A percentile compares a stretch with the other conserved stretches of the same genome.
These are phyloP conservation scores for Leptomonas seymouri DNA, from an alignment of 208 protist genomes.

Conservation along the genomic window DNA sequence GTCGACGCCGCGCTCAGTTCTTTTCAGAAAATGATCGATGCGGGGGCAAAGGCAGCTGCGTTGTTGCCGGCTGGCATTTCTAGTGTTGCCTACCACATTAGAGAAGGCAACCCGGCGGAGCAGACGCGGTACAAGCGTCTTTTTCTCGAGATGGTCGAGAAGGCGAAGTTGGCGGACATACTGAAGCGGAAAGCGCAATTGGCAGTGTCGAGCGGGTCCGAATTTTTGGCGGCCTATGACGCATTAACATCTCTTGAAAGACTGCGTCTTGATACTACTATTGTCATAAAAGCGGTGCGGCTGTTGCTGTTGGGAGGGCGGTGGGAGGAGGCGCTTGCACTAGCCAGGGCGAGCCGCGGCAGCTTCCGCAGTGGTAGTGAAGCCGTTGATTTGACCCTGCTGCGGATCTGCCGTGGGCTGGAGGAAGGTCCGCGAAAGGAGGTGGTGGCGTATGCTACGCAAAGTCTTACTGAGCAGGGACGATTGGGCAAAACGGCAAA, in stretches of 20 bases:
- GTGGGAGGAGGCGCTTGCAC: slow-evolving; percentile 71
- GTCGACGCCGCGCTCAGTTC: slow-evolving; percentile 8
- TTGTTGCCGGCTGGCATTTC: slow-evolving; percentile 32
- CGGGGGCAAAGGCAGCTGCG: slow-evolving; percentile 10
- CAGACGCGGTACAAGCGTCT: slow-evolving; percentile 11
- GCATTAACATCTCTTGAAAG: slow-evolving; percentile 31
- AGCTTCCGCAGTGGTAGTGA: slow-evolving; percentile 53
- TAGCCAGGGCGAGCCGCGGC: slow-evolving; percentile 45
- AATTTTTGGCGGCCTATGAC: slow-evolving; percentile 31
- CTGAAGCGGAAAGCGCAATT: slow-evolving; percentile 37
- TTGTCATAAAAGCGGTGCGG: slow-evolving; percentile 39
- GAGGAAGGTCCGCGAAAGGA: slow-evolving; percentile 38
- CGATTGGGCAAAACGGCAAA: slow-evolving; percentile 50
- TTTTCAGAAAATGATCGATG: slow-evolving; percentile 36
- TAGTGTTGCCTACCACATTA: slow-evolving; percentile 25
- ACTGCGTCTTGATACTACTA: slow-evolving; percentile 20
- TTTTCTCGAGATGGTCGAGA: slow-evolving; percentile 27
- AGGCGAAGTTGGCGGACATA: slow-evolving; percentile 29
- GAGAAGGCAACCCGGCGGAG: slow-evolving; percentile 5
- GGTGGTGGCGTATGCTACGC: slow-evolving; percentile 44
- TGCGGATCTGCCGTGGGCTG: slow-evolving; percentile 33
- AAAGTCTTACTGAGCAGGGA: slow-evolving; percentile 46
- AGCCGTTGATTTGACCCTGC: slow-evolving; percentile 45
- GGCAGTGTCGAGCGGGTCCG: slow-evolving; percentile 23
- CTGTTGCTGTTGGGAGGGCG: slow-evolving; percentile 33